Evolutionary conservation across 768 basidiomycete species (phyloP).

Genomic region (Sporobolomyces pararoseus): DNA sequence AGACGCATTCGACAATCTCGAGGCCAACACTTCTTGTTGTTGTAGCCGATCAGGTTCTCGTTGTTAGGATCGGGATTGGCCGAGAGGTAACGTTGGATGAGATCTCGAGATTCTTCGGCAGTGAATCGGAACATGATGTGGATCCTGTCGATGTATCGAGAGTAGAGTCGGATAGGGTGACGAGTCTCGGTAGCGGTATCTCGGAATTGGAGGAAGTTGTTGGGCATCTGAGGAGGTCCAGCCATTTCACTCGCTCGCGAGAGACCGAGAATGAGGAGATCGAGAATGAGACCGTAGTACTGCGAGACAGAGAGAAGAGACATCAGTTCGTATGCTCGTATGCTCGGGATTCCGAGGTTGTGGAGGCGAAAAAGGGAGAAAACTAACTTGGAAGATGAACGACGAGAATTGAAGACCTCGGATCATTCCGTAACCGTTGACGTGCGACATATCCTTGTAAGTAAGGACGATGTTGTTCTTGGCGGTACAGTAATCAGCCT

Average conservation of each 20-base stretch:
- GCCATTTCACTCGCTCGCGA: conserved; percentile 99
- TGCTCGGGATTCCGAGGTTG: no score
- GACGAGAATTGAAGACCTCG: conserved; percentile 97
- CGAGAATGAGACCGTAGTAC: conserved; percentile 78
- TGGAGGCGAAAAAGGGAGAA: not conserved
- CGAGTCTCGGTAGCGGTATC: conserved; percentile 92
- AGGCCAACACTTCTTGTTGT: conserved; percentile 99
- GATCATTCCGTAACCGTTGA: conserved; percentile 93
- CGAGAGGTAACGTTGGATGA: conserved; percentile 94
- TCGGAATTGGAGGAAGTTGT: conserved; percentile 96
- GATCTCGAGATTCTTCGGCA: conserved; percentile 92
- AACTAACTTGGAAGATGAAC: conserved; percentile 80
- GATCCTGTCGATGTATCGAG: conserved; percentile 88
- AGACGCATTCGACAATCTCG: conserved; percentile 97
- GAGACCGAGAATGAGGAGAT: conserved; percentile 91
- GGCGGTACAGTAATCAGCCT: conserved; percentile 94
- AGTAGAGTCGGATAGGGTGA: conserved; percentile 96
- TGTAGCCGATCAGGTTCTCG: conserved; percentile 80
- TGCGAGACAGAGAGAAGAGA: not conserved
- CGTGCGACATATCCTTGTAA: conserved; percentile 98
- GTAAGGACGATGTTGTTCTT: conserved; percentile 97
- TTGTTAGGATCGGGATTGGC: conserved; percentile 90
- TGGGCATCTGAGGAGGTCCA: conserved; percentile 93
- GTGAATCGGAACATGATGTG: conserved; percentile 97
- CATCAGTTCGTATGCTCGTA: no score